Conservation (phyloP, 2,329 filamentous ascomycete genomes). For the Lachnellula occidentalis region DNA sequence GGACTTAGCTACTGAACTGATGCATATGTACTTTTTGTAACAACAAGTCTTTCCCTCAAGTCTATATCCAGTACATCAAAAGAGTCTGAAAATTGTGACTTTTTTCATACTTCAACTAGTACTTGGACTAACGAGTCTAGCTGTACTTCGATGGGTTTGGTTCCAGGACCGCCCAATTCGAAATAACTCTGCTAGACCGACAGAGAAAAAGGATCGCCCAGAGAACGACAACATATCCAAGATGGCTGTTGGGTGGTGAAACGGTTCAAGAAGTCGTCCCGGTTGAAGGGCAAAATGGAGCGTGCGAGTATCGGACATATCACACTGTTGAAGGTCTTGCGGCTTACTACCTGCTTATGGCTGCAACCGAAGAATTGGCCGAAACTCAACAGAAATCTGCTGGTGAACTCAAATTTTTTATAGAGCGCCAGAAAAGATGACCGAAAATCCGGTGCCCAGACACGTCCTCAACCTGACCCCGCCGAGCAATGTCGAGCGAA, state of each 20-base stretch:
- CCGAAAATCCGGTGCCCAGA: neutral
- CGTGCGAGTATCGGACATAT: constrained; percentile 22
- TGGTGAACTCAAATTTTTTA: constrained; percentile 9
- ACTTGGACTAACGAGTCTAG: constrained; percentile 5
- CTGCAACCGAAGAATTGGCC: constrained; percentile 13
- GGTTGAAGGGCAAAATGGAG: constrained; percentile 8
- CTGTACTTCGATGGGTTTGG: constrained; percentile 6
- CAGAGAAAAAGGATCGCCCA: constrained; percentile 13
- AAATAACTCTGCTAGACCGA: constrained; percentile 16
- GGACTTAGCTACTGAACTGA: no score
- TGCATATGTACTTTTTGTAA: neutral
- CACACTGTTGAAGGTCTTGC: constrained; percentile 17
- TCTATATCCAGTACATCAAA: neutral
- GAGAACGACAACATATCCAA: constrained; percentile 10
- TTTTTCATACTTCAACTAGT: neutral
- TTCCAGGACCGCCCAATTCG: constrained; percentile 2
- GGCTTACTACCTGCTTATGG: constrained; percentile 19
- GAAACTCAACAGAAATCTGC: constrained; percentile 8
- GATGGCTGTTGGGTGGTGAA: constrained; percentile 18
- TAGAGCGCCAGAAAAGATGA: constrained; percentile 3
- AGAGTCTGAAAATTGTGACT: neutral
- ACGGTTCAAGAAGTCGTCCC: constrained; percentile 21
- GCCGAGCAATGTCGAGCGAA: no score
- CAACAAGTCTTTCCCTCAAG: neutral
- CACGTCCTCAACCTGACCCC: neutral